Evolutionary conservation across 495 filamentous ascomycete genomes (phyloP).

Genomic region (Parachaetomium inaequale): DNA sequence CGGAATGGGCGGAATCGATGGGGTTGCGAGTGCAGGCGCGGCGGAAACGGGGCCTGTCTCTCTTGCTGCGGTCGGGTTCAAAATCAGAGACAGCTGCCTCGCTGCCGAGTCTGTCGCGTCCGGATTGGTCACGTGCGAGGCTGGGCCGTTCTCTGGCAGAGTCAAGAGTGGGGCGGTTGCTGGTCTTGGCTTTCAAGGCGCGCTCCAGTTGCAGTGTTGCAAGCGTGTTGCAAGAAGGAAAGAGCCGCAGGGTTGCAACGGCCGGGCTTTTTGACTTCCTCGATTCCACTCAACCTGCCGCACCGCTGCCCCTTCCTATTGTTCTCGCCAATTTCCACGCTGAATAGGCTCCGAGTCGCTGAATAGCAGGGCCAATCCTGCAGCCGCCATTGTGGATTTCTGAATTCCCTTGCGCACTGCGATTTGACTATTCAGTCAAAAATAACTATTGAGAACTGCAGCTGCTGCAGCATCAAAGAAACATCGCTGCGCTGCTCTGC

Average conservation of each 20-base stretch:
- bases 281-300: not conserved
- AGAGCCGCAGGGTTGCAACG: not conserved
- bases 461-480: not conserved
- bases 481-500: not conserved
- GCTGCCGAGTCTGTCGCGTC: constrained; percentile 23
- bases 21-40: constrained; percentile 6
- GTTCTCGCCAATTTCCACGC: not conserved
- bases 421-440: not conserved
- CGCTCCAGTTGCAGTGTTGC: not conserved
- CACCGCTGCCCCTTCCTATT: constrained; percentile 2
- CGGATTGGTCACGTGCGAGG: constrained; percentile 19
- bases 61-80: constrained; percentile 13
- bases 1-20: constrained; percentile 10
- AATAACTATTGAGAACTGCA: not conserved
- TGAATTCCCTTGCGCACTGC: not conserved
- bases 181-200: not conserved
- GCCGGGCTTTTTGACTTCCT: constrained; percentile 1
- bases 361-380: not conserved
- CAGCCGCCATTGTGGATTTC: not conserved
- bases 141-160: not conserved
- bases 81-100: constrained; percentile 16
- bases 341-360: not conserved
- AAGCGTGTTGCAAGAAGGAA: not conserved
- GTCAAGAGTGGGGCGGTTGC: not conserved
- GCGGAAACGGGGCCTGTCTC: not conserved